These are phyloP conservation scores for Verticillium tricorpus DNA, from an alignment of 2,329 filamentous ascomycete genomes.

Conservation along the genomic window DNA sequence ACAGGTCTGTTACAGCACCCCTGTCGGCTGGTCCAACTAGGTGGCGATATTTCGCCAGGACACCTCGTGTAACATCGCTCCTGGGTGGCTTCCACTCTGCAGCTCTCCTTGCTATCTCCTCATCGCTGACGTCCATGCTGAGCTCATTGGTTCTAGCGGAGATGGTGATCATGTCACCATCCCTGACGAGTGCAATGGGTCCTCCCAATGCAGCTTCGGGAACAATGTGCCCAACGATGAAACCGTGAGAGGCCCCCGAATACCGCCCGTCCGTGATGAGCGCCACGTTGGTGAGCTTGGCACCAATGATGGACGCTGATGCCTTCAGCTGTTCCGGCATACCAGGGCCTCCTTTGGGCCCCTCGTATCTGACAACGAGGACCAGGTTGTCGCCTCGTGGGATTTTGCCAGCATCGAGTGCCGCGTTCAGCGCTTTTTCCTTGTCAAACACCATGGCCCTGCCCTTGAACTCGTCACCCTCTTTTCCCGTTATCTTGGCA, in stretches of 20 bases:
- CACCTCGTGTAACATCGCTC: conserved; percentile 72
- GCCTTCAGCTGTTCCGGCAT: conserved; percentile 96
- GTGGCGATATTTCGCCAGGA: conserved; percentile 82
- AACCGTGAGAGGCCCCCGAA: conserved; percentile 81
- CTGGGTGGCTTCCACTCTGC: conserved; percentile 66
- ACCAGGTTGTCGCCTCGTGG: conserved; percentile 62
- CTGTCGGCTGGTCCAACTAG: conserved; percentile 88
- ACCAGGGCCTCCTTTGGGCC: conserved; percentile 86
- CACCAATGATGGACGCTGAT: conserved; percentile 87
- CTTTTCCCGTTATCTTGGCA: conserved; percentile 95
- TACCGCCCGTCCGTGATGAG: conserved; percentile 92
- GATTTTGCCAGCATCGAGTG: conserved; percentile 65
- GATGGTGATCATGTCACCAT: conserved; percentile 82
- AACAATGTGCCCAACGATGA: conserved; percentile 88
- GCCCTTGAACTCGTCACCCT: conserved; percentile 77
- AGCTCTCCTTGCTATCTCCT: conserved; percentile 63
- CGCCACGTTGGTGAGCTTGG: conserved; percentile 79
- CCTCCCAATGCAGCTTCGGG: conserved; percentile 88
- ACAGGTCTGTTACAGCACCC: conserved; percentile 77
- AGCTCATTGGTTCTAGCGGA: conserved; percentile 78
- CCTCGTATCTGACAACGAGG: conserved; percentile 87
- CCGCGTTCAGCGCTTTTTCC: conserved; percentile 71
- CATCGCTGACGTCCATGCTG: conserved; percentile 58
- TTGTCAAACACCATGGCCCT: conserved; percentile 82
- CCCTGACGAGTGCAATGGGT: conserved; percentile 74